These are phyloP conservation scores for Bertia moriformis DNA, from an alignment of 2,329 filamentous ascomycete species.

Conservation along the genomic window DNA sequence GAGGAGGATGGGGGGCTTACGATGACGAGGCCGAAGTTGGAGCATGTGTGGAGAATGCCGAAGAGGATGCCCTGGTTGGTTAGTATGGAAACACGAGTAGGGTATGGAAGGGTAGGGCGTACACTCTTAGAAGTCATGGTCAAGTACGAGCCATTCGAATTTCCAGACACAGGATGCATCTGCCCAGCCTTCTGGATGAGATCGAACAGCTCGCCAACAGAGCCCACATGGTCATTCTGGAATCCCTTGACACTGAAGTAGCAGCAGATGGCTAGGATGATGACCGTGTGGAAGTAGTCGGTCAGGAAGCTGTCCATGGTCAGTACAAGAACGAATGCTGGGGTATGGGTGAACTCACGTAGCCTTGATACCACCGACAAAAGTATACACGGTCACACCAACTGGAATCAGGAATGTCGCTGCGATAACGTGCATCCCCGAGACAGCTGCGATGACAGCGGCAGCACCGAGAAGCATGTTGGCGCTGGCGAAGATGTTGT, in stretches of 20 bases:
- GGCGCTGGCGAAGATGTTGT: conserved; percentile 35
- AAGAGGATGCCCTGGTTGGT: conserved; percentile 35
- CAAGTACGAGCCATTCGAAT: conserved; percentile 26
- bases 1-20: conserved; percentile 9
- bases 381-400: conserved; percentile 21
- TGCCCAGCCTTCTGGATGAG: not conserved
- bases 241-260: conserved; percentile 37
- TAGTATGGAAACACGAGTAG: not conserved
- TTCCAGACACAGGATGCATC: not conserved
- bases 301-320: conserved; percentile 28
- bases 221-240: not conserved
- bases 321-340: not conserved
- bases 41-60: conserved; percentile 29
- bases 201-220: not conserved
- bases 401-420: conserved; percentile 27
- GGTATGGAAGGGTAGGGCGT: conserved; percentile 2
- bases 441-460: conserved; percentile 22
- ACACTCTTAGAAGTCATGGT: conserved; percentile 38
- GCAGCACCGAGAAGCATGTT: conserved; percentile 34
- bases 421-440: conserved; percentile 32
- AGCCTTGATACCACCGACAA: conserved; percentile 22
- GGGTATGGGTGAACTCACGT: conserved; percentile 10
- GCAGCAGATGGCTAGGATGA: conserved; percentile 45
- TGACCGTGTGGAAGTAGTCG: conserved; percentile 47
- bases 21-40: conserved; percentile 36